Evolutionary conservation across 768 basidiomycete species (phyloP).

Genomic region (Agaricus subrufescens): DNA sequence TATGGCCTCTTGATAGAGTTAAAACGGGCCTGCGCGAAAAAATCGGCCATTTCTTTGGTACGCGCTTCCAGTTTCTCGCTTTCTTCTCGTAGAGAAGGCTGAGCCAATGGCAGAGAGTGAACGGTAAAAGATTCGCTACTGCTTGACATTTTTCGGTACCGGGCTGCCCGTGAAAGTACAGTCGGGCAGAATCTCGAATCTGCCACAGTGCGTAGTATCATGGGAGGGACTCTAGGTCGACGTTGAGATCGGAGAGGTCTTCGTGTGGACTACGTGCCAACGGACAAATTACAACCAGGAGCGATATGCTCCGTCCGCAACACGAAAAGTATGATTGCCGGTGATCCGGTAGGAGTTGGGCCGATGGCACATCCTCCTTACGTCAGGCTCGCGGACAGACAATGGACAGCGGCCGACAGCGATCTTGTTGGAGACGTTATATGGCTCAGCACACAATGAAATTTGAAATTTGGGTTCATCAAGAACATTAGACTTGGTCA

Average conservation of each 20-base stretch:
- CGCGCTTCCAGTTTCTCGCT: slow-evolving; percentile 53
- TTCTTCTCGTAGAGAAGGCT: slow-evolving; percentile 58
- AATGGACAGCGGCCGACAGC: too few species aligned
- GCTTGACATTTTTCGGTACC: slow-evolving; percentile 14
- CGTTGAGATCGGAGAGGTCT: background rate
- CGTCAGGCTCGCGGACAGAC: too few species aligned
- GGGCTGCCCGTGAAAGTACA: background rate
- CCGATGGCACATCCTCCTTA: too few species aligned
- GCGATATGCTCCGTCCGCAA: background rate
- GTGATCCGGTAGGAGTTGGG: background rate
- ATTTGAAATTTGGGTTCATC: too few species aligned
- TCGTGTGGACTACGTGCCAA: too few species aligned
- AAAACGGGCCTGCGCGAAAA: slow-evolving; percentile 77
- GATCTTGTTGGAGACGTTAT: too few species aligned
- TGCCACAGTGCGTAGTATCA: slow-evolving; percentile 7
- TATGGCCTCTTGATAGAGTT: slow-evolving; percentile 73
- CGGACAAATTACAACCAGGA: background rate
- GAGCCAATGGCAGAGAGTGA: slow-evolving; percentile 46
- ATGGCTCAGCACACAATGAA: too few species aligned
- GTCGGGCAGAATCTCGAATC: slow-evolving; percentile 1
- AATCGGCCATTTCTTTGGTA: slow-evolving; percentile 58
- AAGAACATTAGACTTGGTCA: too few species aligned
- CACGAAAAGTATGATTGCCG: background rate
- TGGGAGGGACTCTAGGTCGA: background rate
- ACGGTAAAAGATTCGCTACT: slow-evolving; percentile 26